Evolutionary conservation across 2,329 filamentous ascomycete species (phyloP).

Genomic region (Exophiala alcalophila): DNA sequence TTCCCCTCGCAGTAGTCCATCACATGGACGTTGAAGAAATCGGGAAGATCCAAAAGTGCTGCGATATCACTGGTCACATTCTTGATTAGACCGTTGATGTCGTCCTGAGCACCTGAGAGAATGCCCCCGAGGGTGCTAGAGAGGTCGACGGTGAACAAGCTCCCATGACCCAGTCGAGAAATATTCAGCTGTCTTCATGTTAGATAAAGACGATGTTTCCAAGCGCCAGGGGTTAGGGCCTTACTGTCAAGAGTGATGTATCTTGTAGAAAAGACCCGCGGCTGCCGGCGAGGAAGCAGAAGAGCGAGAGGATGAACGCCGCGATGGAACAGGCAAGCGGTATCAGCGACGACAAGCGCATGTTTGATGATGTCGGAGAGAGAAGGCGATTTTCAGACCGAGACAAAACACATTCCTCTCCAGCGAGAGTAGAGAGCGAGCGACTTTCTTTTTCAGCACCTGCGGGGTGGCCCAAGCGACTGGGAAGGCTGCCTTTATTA

Average conservation of each 20-base stretch:
- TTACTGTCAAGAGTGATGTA: conserved; percentile 56
- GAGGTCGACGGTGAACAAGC: conserved; percentile 34
- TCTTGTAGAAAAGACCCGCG: conserved; percentile 56
- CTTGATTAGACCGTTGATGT: conserved; percentile 39
- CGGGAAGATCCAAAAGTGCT: conserved; percentile 52
- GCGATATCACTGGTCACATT: conserved; percentile 42
- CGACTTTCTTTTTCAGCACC: background rate
- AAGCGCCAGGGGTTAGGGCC: conserved; percentile 22
- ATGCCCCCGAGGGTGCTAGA: conserved; percentile 35
- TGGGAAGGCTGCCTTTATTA: no score
- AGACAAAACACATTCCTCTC: no score
- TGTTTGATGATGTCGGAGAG: conserved; percentile 26
- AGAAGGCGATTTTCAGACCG: background rate
- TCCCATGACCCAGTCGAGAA: conserved; percentile 49
- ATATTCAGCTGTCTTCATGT: conserved; percentile 51
- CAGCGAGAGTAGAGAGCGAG: background rate
- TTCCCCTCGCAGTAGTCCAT: conserved; percentile 58
- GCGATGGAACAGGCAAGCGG: conserved; percentile 51
- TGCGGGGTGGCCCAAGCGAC: no score
- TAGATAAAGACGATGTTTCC: conserved; percentile 6
- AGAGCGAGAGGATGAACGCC: conserved; percentile 57
- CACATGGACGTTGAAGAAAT: conserved; percentile 62
- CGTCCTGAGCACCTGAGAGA: conserved; percentile 40
- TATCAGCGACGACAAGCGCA: conserved; percentile 50
- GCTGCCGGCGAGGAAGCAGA: conserved; percentile 61